phyloP scores from a whole-genome alignment of 106 monocot species.

The Dendrobium officinale region DNA sequence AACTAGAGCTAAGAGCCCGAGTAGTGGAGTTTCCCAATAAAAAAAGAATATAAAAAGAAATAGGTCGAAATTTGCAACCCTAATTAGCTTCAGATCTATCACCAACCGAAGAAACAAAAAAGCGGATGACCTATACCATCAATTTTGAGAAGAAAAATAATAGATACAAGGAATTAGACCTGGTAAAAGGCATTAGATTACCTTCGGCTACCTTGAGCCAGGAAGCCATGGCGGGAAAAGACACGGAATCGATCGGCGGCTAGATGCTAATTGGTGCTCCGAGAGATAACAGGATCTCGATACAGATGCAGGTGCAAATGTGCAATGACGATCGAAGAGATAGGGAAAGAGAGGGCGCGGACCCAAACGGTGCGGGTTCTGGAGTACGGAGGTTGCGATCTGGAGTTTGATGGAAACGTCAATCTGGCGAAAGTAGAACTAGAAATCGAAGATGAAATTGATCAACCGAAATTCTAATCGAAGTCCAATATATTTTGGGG shows the following conservation, averaged over 20 bases:
- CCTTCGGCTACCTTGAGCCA: conserved; percentile 6
- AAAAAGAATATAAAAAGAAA: background rate
- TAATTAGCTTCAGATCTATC: background rate
- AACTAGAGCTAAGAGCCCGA: background rate
- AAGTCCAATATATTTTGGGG: no score
- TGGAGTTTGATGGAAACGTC: no score
- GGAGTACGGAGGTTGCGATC: background rate
- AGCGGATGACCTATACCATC: background rate
- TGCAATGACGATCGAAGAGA: background rate
- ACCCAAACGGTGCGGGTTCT: background rate
- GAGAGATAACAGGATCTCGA: background rate
- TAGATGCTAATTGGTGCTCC: background rate
- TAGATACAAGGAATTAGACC: background rate
- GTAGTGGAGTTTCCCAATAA: background rate
- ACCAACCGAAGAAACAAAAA: background rate
- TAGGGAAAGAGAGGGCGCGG: background rate
- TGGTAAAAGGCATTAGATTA: background rate
- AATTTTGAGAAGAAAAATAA: background rate
- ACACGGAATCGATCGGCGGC: background rate
- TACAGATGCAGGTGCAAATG: background rate
- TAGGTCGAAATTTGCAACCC: background rate
- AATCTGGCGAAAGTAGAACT: no score
- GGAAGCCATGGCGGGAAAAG: background rate
- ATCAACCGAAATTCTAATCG: no score
- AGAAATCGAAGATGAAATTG: no score